Base-by-base conservation (phyloP, 768 basidiomycete species). In the Agrocybe pediades region DNA sequence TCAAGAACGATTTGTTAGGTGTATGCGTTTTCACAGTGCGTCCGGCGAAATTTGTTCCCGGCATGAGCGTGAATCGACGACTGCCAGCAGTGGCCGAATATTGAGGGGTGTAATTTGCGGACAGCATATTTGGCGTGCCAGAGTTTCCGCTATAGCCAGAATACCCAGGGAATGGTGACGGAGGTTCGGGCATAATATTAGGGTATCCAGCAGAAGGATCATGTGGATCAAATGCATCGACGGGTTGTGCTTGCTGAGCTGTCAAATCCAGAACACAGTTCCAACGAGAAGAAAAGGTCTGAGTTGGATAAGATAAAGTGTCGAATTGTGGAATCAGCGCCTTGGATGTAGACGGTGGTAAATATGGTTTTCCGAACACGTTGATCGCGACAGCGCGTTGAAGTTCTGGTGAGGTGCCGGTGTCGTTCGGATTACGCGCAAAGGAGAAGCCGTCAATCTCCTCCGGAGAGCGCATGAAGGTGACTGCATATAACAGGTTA, bases 401-500 rank as follows among this genome's bases (percentile, higher is more conserved):
- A 41, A 89, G 70, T 41, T 89, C 87, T 27, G 64, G 66, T 0
- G 68, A 26, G 1, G 62, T 46, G 7, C 61, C 57, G 58, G 51
- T 57, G 41, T 61, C 56, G 44, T 59, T 59, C 24, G 67, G 54
- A 41, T 59, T 63, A 39, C 62, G 65, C 9, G 70, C 65, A 46
- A 69, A 66, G 11, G 74, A 71, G 42, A 76, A 72, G 19, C 72
- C 69, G 60, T 78, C 71, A 11, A 83, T 76, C 54, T 86, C 81
- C 57, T 85, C 79, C 4, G 87, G 83, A 7, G 85, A 78, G 20
- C 78, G 80, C 59, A 90, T 74, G 65, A 95, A 91, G 9, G 86
- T 84, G n/a, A 97, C 91, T 1, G 89, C 88, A 59, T 95, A 95
- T 15, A 97, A 80, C 23, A 97, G 76, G 64, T 95, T 96, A 63